phyloP scores from a whole-genome alignment of 371 early-diverging fungal species.

The Lichtheimia hyalospora region DNA sequence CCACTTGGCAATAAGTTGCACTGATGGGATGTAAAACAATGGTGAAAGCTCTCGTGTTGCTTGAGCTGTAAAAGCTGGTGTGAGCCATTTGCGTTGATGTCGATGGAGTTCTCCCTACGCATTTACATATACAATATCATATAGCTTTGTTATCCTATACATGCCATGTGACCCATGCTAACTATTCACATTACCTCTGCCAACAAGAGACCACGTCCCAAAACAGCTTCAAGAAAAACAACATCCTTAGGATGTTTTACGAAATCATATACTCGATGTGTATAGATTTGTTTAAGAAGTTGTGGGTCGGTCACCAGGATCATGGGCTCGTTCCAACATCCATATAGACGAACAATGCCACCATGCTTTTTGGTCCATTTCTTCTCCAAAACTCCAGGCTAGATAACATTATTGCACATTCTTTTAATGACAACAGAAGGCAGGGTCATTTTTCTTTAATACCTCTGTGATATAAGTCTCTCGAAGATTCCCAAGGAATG shows the following conservation, averaged over 20 bases:
- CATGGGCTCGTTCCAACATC: conserved; percentile 42
- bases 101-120: conserved; percentile 55
- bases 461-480: conserved; percentile 50
- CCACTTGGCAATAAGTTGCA: conserved; percentile 13
- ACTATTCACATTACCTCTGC: not conserved
- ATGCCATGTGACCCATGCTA: not conserved
- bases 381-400: conserved; percentile 47
- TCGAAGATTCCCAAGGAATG: conserved; percentile 49
- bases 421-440: not conserved
- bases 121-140: not conserved
- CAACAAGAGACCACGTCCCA: conserved; percentile 32
- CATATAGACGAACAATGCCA: conserved; percentile 47
- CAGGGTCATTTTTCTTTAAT: not conserved
- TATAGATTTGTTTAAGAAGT: conserved; percentile 51
- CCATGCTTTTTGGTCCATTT: conserved; percentile 60
- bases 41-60: conserved; percentile 51
- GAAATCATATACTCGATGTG: conserved; percentile 51
- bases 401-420: not conserved
- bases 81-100: conserved; percentile 67
- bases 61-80: conserved; percentile 62
- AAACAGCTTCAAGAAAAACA: conserved; percentile 29
- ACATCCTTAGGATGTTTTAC: conserved; percentile 34
- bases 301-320: conserved; percentile 54
- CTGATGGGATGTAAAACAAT: conserved; percentile 34
- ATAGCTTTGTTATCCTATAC: not conserved